These are phyloP conservation scores for Kalaharituber pfeilii DNA, from an alignment of 2,329 filamentous ascomycete genomes.

Conservation along the genomic window DNA sequence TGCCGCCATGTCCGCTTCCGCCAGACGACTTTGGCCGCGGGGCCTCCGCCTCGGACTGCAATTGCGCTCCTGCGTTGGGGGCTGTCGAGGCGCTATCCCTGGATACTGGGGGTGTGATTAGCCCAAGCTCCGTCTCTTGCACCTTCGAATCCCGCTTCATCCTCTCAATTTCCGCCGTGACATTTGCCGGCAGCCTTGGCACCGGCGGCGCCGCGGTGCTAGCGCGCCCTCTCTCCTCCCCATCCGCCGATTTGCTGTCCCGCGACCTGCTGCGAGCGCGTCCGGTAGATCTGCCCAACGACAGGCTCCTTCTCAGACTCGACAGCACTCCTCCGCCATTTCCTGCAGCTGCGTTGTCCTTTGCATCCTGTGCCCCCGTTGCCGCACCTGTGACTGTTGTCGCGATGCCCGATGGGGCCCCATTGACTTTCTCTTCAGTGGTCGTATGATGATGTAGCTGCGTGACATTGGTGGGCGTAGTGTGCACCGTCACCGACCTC, in stretches of 20 bases:
- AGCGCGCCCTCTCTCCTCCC: not conserved
- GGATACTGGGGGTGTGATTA: not conserved
- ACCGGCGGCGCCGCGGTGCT: not conserved
- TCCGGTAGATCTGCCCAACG: not conserved
- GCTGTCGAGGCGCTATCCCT: not conserved
- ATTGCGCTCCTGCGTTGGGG: not conserved
- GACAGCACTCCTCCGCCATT: not conserved
- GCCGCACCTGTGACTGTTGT: not conserved
- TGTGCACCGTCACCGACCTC: slow-evolving; percentile 2
- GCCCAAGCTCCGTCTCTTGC: not conserved
- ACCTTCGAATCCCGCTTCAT: not conserved
- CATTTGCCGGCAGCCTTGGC: not conserved
- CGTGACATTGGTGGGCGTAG: not conserved
- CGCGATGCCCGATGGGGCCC: slow-evolving; percentile 1
- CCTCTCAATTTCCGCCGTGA: not conserved
- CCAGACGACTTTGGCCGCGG: not conserved
- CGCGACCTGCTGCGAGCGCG: not conserved
- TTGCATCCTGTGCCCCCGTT: not conserved
- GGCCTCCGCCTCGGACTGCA: not conserved
- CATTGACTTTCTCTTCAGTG: too few species aligned
- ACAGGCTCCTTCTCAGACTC: not conserved
- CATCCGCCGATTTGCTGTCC: not conserved
- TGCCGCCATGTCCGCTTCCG: not conserved
- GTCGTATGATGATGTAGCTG: not conserved
- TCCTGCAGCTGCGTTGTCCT: not conserved